Conservation (phyloP, 2,329 filamentous ascomycete species). For the Calonectria pteridis region DNA sequence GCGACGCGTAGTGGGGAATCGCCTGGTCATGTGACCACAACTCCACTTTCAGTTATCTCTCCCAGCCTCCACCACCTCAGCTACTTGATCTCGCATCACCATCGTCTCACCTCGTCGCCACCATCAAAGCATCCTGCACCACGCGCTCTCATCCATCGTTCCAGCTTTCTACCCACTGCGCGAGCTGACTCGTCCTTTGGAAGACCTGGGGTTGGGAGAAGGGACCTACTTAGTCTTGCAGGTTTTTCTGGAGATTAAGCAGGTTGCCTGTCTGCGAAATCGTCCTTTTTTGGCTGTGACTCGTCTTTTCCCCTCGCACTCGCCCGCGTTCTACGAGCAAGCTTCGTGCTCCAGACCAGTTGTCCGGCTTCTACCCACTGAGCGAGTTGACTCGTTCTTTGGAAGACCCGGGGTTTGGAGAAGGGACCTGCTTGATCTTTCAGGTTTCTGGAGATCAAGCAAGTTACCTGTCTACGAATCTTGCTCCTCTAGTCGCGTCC, state of each 20-base stretch:
- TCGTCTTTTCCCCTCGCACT: background rate
- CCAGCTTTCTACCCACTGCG: slow-evolving; percentile 20
- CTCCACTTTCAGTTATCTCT: background rate
- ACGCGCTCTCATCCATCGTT: slow-evolving; percentile 16
- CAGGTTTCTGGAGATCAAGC: slow-evolving; percentile 18
- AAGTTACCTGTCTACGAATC: slow-evolving; percentile 16
- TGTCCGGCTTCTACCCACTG: slow-evolving; percentile 21
- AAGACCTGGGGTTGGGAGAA: slow-evolving; percentile 21
- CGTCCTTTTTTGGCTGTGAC: background rate
- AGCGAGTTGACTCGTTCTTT: slow-evolving; percentile 15
- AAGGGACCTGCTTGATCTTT: slow-evolving; percentile 14
- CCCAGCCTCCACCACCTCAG: background rate
- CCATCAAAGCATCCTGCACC: background rate
- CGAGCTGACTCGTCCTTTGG: slow-evolving; percentile 20
- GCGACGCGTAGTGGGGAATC: background rate
- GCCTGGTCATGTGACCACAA: background rate
- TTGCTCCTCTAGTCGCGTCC: background rate
- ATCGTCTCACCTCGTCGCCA: background rate
- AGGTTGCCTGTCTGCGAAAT: slow-evolving; percentile 21
- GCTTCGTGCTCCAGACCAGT: background rate
- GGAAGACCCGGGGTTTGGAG: slow-evolving; percentile 17
- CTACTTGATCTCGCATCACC: background rate
- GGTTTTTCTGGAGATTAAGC: slow-evolving; percentile 14
- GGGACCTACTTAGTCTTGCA: slow-evolving; percentile 6
- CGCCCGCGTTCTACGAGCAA: background rate